Base-by-base conservation (phyloP, 1,284 basidiomycete species). In the Ustilago shanxiensis region DNA sequence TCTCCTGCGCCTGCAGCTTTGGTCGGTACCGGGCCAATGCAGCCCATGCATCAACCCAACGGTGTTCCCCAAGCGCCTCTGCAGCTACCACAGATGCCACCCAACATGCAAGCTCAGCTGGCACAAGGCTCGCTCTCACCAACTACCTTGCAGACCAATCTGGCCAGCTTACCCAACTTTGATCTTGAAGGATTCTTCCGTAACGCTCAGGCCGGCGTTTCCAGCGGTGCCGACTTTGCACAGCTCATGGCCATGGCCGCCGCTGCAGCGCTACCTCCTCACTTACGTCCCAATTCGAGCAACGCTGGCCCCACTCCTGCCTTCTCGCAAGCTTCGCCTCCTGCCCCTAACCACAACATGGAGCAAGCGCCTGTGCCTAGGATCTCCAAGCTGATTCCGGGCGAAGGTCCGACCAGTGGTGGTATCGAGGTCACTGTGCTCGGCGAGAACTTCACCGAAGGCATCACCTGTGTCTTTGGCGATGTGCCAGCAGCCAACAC, bases 381-480 rank as follows among this genome's bases (percentile, higher is more conserved):
- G 33, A 85, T 86, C 69, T 81, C 79, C 11, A 85, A 83, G 68
- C 72, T 86, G 28, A 84, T 99, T 66, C 97, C 96, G 0, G 91
- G 92, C 58, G 91, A 92, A 79, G 96, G 97, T 8, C 95, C 96
- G 59, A 85, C 82, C 18, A 77, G 74, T 31, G 96, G 96, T 33
- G 97, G 97, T 1, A 94, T 94, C 75, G 95, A 97, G 86, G 93
- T 99, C 24, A 99, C 97, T 0, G 89, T 99, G 6, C 90, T 98
- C 2, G 97, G 97, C 24, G 81, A 83, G 56, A 82, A 85, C 52
- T 98, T 99, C 88, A 80, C 86, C 18, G 88, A 87, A 13, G 88
- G 88, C 39, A 86, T 89, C 54, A 87, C 91, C 60, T 94, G 94
- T 81, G 88, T 95, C 7, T 99, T 99, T 86, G 96, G 96, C 31